Base-by-base conservation (phyloP, 2,329 filamentous ascomycete genomes). In the Sporothrix dimorphospora region DNA sequence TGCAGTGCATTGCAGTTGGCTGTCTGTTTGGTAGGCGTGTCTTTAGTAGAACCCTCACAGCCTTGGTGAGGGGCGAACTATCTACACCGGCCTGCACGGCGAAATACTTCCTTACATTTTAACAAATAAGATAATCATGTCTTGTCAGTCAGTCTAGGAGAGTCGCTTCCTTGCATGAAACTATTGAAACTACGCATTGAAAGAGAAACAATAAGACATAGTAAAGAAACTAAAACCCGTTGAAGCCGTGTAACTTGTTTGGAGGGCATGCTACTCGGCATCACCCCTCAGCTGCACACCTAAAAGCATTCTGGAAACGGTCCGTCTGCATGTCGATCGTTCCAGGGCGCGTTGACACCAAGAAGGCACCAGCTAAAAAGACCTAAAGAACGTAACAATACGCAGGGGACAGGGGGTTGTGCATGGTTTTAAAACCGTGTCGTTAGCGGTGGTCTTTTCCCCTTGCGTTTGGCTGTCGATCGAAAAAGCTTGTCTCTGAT, bases 371-470 rank as follows among this genome's bases (percentile, higher is more conserved):
- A 34, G 30, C 30, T 3, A 34, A 34, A 45, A 45, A 3, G 4
- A 45, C 42, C 42, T 4, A 34, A 34, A 34, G 6, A 34, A 34
- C n/a, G n/a, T n/a, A n/a, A n/a, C n/a, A 40, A 61, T 11, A 65
- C 59, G 59, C 59, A 65, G 38, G 59, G 59, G 59, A 65, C 59
- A 65, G 61, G 61, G 61, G 40, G 55, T 24, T 42, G 34, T 61
- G 8, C 16, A 34, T 38, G 6, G 55, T 30, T 38, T 27, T n/a
- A 38, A 59, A 38, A 27, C 55, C 19, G 27, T 59, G 30, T 42
- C 34, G 57, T 61, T 59, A 59, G 57, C 55, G 55, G 30, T 34
- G 14, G 53, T 34, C 53, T 34, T 27, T 24, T 53, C 1, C n/a
- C 57, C 57, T 42, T 63, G 34, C 59, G 59, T 63, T 14, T 40